These are phyloP conservation scores for Cladosporium velox DNA, from an alignment of 2,329 filamentous ascomycete genomes.

Conservation along the genomic window DNA sequence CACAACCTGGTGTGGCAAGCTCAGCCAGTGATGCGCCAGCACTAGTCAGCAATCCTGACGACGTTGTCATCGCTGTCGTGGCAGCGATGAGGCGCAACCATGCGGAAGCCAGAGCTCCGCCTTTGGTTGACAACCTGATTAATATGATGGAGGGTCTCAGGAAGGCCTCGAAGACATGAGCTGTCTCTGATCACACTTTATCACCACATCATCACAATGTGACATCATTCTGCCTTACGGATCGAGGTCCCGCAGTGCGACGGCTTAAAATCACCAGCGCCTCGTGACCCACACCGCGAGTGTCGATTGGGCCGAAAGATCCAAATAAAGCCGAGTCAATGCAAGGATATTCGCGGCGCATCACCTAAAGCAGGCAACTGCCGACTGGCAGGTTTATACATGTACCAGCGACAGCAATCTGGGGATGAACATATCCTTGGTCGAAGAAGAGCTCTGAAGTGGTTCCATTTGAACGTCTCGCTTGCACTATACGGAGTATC, in stretches of 20 bases:
- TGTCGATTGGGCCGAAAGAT: not conserved
- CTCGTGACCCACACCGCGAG: not conserved
- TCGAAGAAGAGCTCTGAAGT: not conserved
- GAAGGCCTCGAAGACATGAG: conserved; percentile 35
- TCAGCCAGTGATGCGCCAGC: conserved; percentile 24
- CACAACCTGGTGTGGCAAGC: not conserved
- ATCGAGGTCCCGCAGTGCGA: not conserved
- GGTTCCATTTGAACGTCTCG: not conserved
- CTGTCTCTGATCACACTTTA: not conserved
- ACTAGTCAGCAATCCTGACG: conserved; percentile 57
- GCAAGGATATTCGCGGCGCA: not conserved
- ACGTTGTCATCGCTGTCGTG: conserved; percentile 61
- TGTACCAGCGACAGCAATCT: not conserved
- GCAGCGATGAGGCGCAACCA: conserved; percentile 59
- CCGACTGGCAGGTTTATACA: not conserved
- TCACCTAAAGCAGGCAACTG: not conserved
- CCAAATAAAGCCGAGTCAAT: too few relatives aligned
- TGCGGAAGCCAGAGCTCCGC: conserved; percentile 48
- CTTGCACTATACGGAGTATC: not conserved
- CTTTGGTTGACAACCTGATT: conserved; percentile 68
- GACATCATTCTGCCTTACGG: not conserved
- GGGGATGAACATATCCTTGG: not conserved
- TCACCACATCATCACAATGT: not conserved
- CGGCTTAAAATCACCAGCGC: not conserved
- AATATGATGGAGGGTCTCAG: conserved; percentile 62